phyloP scores from a whole-genome alignment of 768 basidiomycete genomes.

The Lentinula sp. region DNA sequence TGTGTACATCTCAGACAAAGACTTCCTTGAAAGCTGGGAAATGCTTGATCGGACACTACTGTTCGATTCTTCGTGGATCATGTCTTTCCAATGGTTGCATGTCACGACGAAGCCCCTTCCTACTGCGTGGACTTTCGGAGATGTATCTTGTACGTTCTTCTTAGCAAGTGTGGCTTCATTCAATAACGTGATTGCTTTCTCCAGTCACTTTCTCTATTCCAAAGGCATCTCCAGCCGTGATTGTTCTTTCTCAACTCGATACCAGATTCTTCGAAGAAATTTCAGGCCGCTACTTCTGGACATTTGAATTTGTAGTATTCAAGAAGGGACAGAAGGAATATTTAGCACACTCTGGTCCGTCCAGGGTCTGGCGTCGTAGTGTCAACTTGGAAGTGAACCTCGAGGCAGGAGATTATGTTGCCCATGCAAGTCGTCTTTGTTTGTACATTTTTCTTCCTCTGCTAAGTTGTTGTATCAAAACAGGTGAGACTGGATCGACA shows the following conservation, averaged over 20 bases:
- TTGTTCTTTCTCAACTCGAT: conserved; percentile 43
- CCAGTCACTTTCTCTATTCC: conserved; percentile 39
- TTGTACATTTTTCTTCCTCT: background rate
- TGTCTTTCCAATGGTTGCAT: conserved; percentile 44
- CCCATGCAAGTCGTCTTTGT: conserved; percentile 23
- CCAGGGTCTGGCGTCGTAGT: conserved; percentile 25
- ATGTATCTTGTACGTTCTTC: conserved; percentile 32
- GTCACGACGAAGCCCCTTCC: conserved; percentile 36
- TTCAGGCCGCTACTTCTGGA: conserved; percentile 29
- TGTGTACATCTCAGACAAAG: conserved; percentile 27
- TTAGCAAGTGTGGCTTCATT: background rate
- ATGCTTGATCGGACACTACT: conserved; percentile 38
- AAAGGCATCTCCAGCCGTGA: conserved; percentile 29
- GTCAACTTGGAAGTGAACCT: conserved; percentile 34
- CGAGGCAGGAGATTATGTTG: conserved; percentile 35
- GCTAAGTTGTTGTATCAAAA: too few species aligned
- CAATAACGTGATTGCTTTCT: background rate
- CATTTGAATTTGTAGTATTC: conserved; percentile 42
- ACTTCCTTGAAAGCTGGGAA: conserved; percentile 39
- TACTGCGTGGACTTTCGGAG: conserved; percentile 47
- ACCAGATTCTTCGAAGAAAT: conserved; percentile 37
- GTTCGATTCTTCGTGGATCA: conserved; percentile 42
- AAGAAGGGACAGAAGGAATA: conserved; percentile 32
- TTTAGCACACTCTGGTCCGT: conserved; percentile 25
- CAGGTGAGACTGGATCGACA: conserved; percentile 14